Conservation (phyloP, 108 stramenopile species). For the Discostella pseudostelligera region DNA sequence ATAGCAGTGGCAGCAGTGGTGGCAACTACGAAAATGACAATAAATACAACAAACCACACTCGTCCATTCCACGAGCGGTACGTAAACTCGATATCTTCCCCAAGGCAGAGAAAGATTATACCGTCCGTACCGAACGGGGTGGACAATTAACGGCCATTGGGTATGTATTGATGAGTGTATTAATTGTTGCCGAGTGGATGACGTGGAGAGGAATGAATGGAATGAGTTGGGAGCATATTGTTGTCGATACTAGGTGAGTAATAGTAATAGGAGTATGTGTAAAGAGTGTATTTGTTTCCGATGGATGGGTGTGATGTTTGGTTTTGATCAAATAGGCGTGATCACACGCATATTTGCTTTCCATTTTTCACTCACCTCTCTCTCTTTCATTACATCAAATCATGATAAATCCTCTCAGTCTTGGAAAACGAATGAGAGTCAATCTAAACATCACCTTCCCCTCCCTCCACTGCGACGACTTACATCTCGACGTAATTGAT, state of each 20-base stretch:
- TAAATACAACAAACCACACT: slow-evolving; percentile 29
- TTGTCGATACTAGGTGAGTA: slow-evolving; percentile 68
- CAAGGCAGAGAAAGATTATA: slow-evolving; percentile 75
- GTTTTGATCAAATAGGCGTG: too few species aligned
- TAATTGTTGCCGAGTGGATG: slow-evolving; percentile 63
- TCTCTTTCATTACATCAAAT: neutral
- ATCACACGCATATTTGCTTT: too few species aligned
- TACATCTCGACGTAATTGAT: slow-evolving; percentile 98
- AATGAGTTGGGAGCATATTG: slow-evolving; percentile 55
- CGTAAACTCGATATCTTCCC: slow-evolving; percentile 80
- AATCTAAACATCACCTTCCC: slow-evolving; percentile 97
- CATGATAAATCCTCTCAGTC: slow-evolving; percentile 22
- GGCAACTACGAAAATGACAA: slow-evolving; percentile 24
- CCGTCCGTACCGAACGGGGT: slow-evolving; percentile 69
- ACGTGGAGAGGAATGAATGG: slow-evolving; percentile 52
- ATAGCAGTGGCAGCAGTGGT: neutral
- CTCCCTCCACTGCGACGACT: slow-evolving; percentile 87
- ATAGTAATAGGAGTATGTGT: neutral
- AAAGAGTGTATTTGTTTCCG: neutral
- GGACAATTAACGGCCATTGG: slow-evolving; percentile 60
- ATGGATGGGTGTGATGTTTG: neutral
- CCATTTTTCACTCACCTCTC: too few species aligned
- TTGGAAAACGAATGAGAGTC: slow-evolving; percentile 89
- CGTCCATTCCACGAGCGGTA: slow-evolving; percentile 14
- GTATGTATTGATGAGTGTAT: slow-evolving; percentile 49